Percentiles rank a stretch among this genome's conserved stretches.
These are phyloP conservation scores for Casuarina cunninghamiana DNA, from an alignment of 306 rosid species.

Conservation along the genomic window DNA sequence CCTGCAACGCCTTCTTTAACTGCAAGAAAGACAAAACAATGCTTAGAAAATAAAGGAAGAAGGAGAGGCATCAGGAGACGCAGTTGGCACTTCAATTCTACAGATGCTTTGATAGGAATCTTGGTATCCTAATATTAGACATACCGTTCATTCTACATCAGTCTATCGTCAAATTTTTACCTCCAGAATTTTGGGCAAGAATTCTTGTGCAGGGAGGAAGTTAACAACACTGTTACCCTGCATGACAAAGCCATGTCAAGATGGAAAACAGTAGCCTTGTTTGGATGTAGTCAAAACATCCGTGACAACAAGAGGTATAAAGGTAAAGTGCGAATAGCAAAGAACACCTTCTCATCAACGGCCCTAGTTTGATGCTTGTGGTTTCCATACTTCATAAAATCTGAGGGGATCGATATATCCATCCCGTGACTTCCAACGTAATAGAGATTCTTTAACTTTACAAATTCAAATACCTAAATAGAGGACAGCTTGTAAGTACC, in stretches of 20 bases:
- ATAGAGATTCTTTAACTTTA: slow-evolving; percentile 41
- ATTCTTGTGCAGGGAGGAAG: slow-evolving; percentile 52
- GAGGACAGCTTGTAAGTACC: background rate
- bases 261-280: slow-evolving; percentile 4
- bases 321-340: background rate
- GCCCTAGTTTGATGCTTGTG: slow-evolving; percentile 37
- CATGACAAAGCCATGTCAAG: background rate
- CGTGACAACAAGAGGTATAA: background rate
- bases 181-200: slow-evolving; percentile 44
- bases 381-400: slow-evolving; percentile 35
- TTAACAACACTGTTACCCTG: slow-evolving; percentile 52
- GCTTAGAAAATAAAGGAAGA: background rate
- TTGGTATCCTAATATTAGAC: too few species aligned
- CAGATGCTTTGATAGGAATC: too few species aligned
- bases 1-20: slow-evolving; percentile 41
- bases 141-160: too few species aligned
- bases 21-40: slow-evolving; percentile 16
- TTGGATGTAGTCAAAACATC: background rate
- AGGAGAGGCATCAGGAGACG: too few species aligned
- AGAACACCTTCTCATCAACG: slow-evolving; percentile 48
- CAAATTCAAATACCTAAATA: slow-evolving; percentile 54
- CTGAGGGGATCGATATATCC: slow-evolving; percentile 60
- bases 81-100: too few species aligned
- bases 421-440: slow-evolving; percentile 83
- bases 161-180: slow-evolving; percentile 17